Base-by-base conservation (phyloP, 148 eudicot species). In the Agrostemma githago region DNA sequence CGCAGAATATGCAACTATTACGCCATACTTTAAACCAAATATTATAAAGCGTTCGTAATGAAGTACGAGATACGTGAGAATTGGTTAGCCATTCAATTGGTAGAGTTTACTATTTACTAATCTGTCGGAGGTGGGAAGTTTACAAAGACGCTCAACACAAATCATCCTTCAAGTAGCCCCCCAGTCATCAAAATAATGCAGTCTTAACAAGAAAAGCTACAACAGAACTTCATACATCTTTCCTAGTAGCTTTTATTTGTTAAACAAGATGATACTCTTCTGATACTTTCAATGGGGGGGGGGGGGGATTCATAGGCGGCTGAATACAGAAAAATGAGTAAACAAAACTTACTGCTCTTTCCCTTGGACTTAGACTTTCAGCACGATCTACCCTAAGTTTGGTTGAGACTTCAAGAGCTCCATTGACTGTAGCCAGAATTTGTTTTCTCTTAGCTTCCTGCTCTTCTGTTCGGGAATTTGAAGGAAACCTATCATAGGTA, bases 301-400 rank as follows among this genome's bases (percentile, higher is more conserved):
- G 53, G 48, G 9, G n/a, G 48, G 15, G 7, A 41, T 41, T 4
- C 2, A 51, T 14, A 26, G 37, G 48, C 72, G 51, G 60, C 14
- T 70, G 61, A n/a, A 19, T 70, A 21, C 14, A 44, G 40, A 54
- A 51, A 58, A 70, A 53, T 34, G 61, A 41, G 53, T 42, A 2
- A 71, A 79, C 44, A 46, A 41, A 75, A 91, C 97, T 86, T 76
- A 94, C 97, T 80, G 99, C 96, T 79, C 99, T 84, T 89, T 95
- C 97, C 82, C 96, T 86, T 63, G 97, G 99, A 81, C 99, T 95
- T 70, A 92, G 82, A 86, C 97, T 90, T 81, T 87, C 97, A 71
- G 85, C 85, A 82, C 41, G 89, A 77, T 79, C 81, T 62, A 70
- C 21, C 44, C 72, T 34, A 64, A 62, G 83, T 77, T 83, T 90